Conservation (phyloP, 2,329 filamentous ascomycete species). For the Colletotrichum nymphaeae region DNA sequence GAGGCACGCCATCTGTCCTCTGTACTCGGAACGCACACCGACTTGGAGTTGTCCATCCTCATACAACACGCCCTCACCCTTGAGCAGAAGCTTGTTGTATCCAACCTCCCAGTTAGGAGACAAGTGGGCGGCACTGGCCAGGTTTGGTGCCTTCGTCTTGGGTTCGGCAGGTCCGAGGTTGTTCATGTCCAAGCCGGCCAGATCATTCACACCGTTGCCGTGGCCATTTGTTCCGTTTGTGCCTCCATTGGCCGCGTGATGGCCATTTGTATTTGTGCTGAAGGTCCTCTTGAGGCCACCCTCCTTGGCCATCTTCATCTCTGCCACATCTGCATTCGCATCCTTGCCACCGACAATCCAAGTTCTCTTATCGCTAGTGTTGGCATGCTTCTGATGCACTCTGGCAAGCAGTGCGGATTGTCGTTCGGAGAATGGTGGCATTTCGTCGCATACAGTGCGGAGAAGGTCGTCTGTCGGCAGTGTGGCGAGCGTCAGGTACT, state of each 20-base stretch:
- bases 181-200: conserved; percentile 85
- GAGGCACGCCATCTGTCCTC: conserved; percentile 92
- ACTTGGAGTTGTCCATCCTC: conserved; percentile 96
- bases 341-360: conserved; percentile 99
- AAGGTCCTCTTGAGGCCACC: conserved; percentile 89
- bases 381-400: conserved; percentile 93
- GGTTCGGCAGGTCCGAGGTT: conserved; percentile 66
- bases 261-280: conserved; percentile 69
- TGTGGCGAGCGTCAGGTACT: conserved; percentile 88
- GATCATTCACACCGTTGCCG: conserved; percentile 69
- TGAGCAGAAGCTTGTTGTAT: conserved; percentile 84
- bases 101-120: conserved; percentile 95
- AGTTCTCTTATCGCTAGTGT: conserved; percentile 93
- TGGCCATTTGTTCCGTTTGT: conserved; percentile 63
- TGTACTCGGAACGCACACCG: conserved; percentile 92
- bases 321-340: conserved; percentile 84
- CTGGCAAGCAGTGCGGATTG: conserved; percentile 92
- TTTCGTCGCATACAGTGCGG: conserved; percentile 95
- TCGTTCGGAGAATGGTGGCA: conserved; percentile 97
- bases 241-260: conserved; percentile 51
- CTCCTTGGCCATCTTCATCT: conserved; percentile 84
- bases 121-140: conserved; percentile 91
- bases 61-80: conserved; percentile 88
- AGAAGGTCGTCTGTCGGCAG: conserved; percentile 91
- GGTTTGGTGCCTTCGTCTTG: conserved; percentile 79